These are phyloP conservation scores for Neofusicoccum kwambonambiense DNA, from an alignment of 2,329 filamentous ascomycete genomes.

Conservation along the genomic window DNA sequence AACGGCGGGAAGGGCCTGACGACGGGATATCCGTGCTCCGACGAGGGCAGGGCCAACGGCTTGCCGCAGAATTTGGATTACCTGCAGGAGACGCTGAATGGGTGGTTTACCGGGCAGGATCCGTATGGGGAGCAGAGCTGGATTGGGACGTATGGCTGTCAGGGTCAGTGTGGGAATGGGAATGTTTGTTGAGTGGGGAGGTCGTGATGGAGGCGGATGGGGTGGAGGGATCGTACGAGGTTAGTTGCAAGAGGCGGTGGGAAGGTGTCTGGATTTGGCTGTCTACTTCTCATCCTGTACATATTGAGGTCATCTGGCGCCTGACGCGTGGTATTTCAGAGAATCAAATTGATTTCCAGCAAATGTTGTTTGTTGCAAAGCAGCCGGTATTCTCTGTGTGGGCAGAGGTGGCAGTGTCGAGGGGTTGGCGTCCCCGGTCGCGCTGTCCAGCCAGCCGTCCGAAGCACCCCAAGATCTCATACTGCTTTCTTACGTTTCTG, in stretches of 20 bases:
- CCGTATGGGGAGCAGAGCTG: slow-evolving; percentile 31
- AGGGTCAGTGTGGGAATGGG: slow-evolving; percentile 21
- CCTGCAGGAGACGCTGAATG: slow-evolving; percentile 38
- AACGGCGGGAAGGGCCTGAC: slow-evolving; percentile 34
- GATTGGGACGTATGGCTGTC: slow-evolving; percentile 25
- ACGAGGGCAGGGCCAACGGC: slow-evolving; percentile 30
- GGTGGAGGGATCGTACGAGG: background rate
- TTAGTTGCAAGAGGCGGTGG: background rate
- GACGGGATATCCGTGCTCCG: slow-evolving; percentile 27
- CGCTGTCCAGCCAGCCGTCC: background rate
- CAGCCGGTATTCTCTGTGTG: background rate
- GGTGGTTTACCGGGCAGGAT: slow-evolving; percentile 38
- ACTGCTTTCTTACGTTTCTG: too few species aligned
- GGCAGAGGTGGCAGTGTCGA: background rate
- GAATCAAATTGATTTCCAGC: too few species aligned
- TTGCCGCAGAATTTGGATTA: slow-evolving; percentile 39
- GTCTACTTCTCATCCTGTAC: too few species aligned
- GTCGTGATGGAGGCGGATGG: background rate
- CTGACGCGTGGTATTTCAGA: too few species aligned
- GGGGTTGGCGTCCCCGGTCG: background rate
- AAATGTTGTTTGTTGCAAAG: background rate
- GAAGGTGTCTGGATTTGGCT: too few species aligned
- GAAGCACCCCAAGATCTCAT: too few species aligned
- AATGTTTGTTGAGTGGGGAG: slow-evolving; percentile 20
- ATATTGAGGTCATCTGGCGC: too few species aligned